phyloP scores from a whole-genome alignment of 257 asterid genomes.

The Apocynum venetum region DNA sequence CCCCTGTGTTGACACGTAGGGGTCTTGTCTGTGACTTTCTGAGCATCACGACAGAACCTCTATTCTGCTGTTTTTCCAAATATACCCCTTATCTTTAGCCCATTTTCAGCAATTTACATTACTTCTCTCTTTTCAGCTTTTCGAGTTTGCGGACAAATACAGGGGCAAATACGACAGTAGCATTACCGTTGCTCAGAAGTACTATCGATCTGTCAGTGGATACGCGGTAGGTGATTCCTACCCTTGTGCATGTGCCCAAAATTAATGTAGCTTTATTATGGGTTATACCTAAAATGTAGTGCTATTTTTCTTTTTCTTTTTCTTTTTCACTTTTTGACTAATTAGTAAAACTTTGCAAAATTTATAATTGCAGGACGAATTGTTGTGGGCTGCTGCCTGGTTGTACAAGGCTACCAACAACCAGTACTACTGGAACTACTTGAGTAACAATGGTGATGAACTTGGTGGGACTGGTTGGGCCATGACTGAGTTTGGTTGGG shows the following conservation, averaged over 20 bases:
- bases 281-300: not conserved
- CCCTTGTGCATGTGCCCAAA: conserved; percentile 4
- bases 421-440: conserved; percentile 58
- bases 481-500: conserved; percentile 98
- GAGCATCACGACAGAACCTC: not conserved
- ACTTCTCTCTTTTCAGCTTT: conserved; percentile 47
- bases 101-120: no score
- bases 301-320: not conserved
- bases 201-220: conserved; percentile 95
- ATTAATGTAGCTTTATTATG: not conserved
- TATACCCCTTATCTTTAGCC: not conserved
- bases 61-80: not conserved
- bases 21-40: not conserved
- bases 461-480: conserved; percentile 99
- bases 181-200: conserved; percentile 81
- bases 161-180: conserved; percentile 95
- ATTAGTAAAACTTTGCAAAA: not conserved
- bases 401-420: conserved; percentile 81
- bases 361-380: conserved; percentile 58
- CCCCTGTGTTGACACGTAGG: not conserved
- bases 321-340: not conserved
- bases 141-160: conserved; percentile 89
- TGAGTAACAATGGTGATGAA: conserved; percentile 68
- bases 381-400: conserved; percentile 99
- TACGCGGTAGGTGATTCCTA: conserved; percentile 63